Percentiles rank a stretch among this genome's conserved stretches.
These are phyloP conservation scores for Globisporangium nagaii DNA, from an alignment of 352 stramenopile species.

Conservation along the genomic window DNA sequence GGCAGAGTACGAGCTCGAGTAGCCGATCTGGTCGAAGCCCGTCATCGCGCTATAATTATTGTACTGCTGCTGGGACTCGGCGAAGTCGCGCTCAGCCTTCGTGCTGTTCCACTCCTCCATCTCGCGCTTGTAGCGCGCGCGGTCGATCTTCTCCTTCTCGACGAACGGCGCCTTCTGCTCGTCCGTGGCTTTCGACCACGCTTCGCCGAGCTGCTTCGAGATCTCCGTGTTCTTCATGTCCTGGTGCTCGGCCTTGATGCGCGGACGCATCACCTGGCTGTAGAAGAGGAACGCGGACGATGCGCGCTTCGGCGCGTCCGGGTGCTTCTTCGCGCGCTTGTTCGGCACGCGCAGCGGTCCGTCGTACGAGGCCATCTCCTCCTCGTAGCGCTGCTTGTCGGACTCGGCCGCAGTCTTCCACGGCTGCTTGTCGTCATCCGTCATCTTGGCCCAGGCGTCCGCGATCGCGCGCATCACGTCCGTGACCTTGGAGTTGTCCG, in stretches of 20 bases:
- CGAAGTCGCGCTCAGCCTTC: slow-evolving; percentile 79
- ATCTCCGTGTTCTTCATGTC: slow-evolving; percentile 96
- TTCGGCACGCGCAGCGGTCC: slow-evolving; percentile 88
- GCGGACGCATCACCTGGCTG: slow-evolving; percentile 83
- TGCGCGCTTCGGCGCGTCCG: slow-evolving; percentile 90
- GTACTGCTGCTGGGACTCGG: slow-evolving; percentile 80
- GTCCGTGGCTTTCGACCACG: slow-evolving; percentile 88
- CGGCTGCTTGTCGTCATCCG: slow-evolving; percentile 86
- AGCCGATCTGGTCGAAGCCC: slow-evolving; percentile 77
- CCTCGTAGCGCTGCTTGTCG: slow-evolving; percentile 93
- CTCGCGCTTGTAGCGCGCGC: slow-evolving; percentile 90
- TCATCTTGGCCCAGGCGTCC: slow-evolving; percentile 87
- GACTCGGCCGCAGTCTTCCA: slow-evolving; percentile 91
- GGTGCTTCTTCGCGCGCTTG: slow-evolving; percentile 95
- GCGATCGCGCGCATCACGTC: slow-evolving; percentile 91
- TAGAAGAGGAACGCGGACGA: slow-evolving; percentile 95
- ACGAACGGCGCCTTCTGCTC: slow-evolving; percentile 89
- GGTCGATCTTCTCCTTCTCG: slow-evolving; percentile 89
- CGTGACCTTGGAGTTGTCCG: slow-evolving; percentile 85
- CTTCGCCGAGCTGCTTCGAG: slow-evolving; percentile 91
- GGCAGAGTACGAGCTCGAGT: slow-evolving; percentile 66
- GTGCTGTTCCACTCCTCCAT: slow-evolving; percentile 90
- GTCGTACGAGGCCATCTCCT: slow-evolving; percentile 92
- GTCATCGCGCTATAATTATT: slow-evolving; percentile 75
- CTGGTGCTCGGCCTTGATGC: slow-evolving; percentile 90